Percentiles rank a stretch among this genome's conserved stretches.
phyloP scores from a whole-genome alignment of 2,329 filamentous ascomycete genomes.

The Ophiocordyceps camponoti-rufipedis region DNA sequence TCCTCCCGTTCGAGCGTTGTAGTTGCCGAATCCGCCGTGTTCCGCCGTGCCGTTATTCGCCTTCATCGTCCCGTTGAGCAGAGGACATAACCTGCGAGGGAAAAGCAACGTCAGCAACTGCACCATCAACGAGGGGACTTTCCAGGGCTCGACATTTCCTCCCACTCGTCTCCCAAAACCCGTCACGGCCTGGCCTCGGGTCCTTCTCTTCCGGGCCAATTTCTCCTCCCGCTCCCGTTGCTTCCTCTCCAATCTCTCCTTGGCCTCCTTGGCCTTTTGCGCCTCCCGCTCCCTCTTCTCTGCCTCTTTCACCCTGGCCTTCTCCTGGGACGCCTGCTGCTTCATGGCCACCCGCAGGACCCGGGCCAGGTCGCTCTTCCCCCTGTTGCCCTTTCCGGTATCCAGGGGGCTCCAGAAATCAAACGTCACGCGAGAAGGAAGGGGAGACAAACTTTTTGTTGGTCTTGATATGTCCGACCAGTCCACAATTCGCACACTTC shows the following conservation, averaged over 20 bases:
- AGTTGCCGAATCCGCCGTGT: conserved; percentile 40
- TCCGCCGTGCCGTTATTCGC: conserved; percentile 34
- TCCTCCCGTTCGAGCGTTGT: conserved; percentile 19
- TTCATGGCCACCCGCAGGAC: conserved; percentile 7
- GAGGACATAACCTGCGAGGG: conserved; percentile 50
- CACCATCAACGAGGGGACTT: no score
- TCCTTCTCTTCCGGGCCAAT: neutral
- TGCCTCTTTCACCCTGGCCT: conserved; percentile 1
- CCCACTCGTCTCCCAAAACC: conserved; percentile 3
- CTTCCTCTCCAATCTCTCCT: conserved; percentile 2
- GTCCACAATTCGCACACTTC: conserved; percentile 95
- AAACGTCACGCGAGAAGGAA: conserved; percentile 11
- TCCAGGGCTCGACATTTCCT: conserved; percentile 1
- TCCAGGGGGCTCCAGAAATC: conserved; percentile 13
- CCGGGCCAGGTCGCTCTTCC: conserved; percentile 4
- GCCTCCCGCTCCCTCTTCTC: conserved; percentile 1
- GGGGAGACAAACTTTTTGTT: conserved; percentile 70
- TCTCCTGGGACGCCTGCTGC: conserved; percentile 2
- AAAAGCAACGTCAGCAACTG: conserved; percentile 4
- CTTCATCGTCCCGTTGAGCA: conserved; percentile 71
- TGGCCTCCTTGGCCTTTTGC: conserved; percentile 2
- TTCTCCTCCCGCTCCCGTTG: conserved; percentile 3
- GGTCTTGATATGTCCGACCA: conserved; percentile 95
- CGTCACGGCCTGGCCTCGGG: conserved; percentile 3
- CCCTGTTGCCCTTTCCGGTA: conserved; percentile 4